These are phyloP conservation scores for Colletotrichum tanaceti DNA, from an alignment of 2,329 filamentous ascomycete genomes.

Conservation along the genomic window DNA sequence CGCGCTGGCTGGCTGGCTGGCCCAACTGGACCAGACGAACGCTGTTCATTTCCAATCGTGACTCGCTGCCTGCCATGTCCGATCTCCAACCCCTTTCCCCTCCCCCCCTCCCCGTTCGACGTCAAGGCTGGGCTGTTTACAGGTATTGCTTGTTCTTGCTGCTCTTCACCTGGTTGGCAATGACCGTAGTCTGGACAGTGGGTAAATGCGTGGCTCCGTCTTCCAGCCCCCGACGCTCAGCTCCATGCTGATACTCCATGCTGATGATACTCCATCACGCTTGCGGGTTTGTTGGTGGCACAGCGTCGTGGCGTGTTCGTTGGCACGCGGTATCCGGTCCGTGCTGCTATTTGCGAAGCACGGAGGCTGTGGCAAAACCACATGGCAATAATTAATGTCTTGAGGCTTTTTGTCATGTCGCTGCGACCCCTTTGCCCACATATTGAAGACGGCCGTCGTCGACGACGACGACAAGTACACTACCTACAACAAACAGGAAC, in stretches of 20 bases:
- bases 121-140: constrained; percentile 19
- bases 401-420: constrained; percentile 14
- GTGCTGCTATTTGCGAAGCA: constrained; percentile 17
- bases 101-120: background rate
- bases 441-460: constrained; percentile 10
- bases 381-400: constrained; percentile 40
- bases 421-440: constrained; percentile 14
- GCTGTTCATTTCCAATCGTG: constrained; percentile 39
- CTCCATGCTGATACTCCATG: background rate
- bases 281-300: constrained; percentile 33
- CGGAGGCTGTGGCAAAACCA: constrained; percentile 19
- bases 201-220: background rate
- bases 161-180: constrained; percentile 7
- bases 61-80: constrained; percentile 26
- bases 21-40: constrained; percentile 36
- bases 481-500: no score
- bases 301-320: constrained; percentile 23
- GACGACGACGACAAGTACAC: no score
- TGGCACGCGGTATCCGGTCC: no score
- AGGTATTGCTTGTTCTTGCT: constrained; percentile 4
- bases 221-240: constrained; percentile 11
- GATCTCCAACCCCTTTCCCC: constrained; percentile 30
- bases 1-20: no score
- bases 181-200: constrained; percentile 4
- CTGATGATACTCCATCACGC: no score